Conservation (phyloP, 2,329 filamentous ascomycete genomes). For the Xylaria sp. region DNA sequence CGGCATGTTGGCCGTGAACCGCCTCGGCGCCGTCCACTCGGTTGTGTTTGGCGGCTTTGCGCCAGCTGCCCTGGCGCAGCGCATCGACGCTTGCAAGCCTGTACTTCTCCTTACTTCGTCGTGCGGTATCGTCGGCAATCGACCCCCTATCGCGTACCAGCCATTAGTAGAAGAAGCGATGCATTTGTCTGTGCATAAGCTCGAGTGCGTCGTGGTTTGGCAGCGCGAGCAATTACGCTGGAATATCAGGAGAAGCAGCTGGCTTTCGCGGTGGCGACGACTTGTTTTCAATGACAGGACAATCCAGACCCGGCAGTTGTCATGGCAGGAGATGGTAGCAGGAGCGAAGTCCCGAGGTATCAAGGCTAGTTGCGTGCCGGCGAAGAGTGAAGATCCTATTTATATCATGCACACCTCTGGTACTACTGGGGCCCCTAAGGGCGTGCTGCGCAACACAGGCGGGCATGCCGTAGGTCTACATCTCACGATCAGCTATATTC, state of each 20-base stretch:
- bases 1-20: not conserved
- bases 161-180: not conserved
- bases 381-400: not conserved
- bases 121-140: not conserved
- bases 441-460: not conserved
- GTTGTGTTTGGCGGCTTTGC: constrained; percentile 1
- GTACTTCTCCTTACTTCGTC: not conserved
- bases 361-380: too few species aligned
- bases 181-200: not conserved
- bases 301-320: too few species aligned
- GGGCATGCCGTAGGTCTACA: not conserved
- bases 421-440: not conserved
- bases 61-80: not conserved
- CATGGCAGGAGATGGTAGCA: not conserved
- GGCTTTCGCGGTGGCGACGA: not conserved
- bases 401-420: not conserved
- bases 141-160: not conserved
- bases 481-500: not conserved
- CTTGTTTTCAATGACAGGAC: too few species aligned
- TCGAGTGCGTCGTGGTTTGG: not conserved
- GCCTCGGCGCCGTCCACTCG: not conserved
- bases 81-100: not conserved
- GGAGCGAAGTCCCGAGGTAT: not conserved
- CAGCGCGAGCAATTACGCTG: not conserved
- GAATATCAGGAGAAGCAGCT: not conserved